Evolutionary conservation across 2,329 filamentous ascomycete genomes (phyloP).

Genomic region (Xylaria digitata): DNA sequence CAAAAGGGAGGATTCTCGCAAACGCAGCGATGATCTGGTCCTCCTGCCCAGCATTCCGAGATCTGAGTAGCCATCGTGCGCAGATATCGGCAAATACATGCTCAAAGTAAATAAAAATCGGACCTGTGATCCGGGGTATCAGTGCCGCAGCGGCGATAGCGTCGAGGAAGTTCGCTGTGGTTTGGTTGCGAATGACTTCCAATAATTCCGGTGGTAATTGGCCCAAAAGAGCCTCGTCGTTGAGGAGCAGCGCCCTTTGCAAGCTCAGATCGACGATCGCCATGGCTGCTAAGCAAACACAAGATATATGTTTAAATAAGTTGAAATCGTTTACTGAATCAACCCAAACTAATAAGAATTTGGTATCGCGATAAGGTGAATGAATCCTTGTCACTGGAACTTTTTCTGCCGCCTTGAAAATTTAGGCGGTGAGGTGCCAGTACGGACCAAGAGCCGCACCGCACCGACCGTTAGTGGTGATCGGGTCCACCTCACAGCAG

Average conservation of each 20-base stretch:
- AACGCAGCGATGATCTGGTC: constrained; percentile 74
- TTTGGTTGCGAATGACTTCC: constrained; percentile 71
- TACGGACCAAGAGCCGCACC: too few species aligned
- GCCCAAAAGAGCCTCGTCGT: constrained; percentile 64
- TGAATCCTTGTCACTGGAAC: constrained; percentile 36
- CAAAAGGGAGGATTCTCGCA: constrained; percentile 82
- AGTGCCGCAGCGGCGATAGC: constrained; percentile 77
- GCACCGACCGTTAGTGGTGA: constrained; percentile 5
- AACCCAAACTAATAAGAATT: constrained; percentile 32
- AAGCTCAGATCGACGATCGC: constrained; percentile 65
- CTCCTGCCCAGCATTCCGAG: constrained; percentile 53
- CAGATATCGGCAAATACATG: constrained; percentile 83
- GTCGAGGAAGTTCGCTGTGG: constrained; percentile 75
- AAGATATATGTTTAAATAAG: constrained; percentile 38
- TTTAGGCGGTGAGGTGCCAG: constrained; percentile 47
- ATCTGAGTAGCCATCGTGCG: constrained; percentile 76
- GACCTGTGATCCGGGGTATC: constrained; percentile 75
- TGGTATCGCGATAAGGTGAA: constrained; percentile 37
- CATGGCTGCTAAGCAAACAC: constrained; percentile 56
- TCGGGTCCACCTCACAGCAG: constrained; percentile 19
- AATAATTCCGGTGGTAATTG: constrained; percentile 77
- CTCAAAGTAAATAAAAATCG: constrained; percentile 79
- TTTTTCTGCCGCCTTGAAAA: constrained; percentile 45
- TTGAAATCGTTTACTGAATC: constrained; percentile 28
- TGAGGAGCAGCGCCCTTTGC: constrained; percentile 67